Evolutionary conservation across 2,329 filamentous ascomycete species (phyloP), one percentile per base, ranked within the genome.

Genomic region (Aspergillus uvarum): DNA sequence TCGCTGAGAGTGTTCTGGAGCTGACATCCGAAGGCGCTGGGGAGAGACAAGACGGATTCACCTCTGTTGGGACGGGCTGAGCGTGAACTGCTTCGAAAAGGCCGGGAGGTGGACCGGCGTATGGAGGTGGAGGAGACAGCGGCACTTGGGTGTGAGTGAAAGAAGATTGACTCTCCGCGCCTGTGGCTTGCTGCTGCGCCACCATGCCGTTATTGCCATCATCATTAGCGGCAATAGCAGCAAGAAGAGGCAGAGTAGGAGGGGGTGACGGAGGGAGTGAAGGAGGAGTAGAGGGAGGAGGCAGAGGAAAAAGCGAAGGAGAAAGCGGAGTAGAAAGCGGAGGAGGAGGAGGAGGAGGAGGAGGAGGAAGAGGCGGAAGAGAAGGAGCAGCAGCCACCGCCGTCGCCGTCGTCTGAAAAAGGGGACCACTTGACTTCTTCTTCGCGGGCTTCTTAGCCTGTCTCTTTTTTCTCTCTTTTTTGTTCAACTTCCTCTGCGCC

Each of bases 381-480:
- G 26, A 29, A 29, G 26, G 7, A 10, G 26, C 26, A 29, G 26
- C 26, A 29, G 26, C 26, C 7, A 8, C 26, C 26, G 7, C 26
- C 26, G 26, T 2, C 26, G 26, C 26, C 26, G 26, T 1, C 26
- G 3, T 29, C 26, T 47, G 51, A 47, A 56, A n/a, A 49, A 52
- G 19, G 38, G 47, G 55, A 22, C 51, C 52, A 42, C 31, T 50
- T 19, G 59, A 59, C 19, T 48, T 49, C 24, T n/a, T 44, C 21
- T 54, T 55, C 16, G 51, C 54, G 47, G 59, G 61, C 50, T 61
- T 55, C n/a, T 63, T 57, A 6, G 26, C 42, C 35, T 62, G 59
- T 47, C 61, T 59, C 38, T 56, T 56, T 32, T 61, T 62, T 35
- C 58, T 56, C 24, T 61, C 60, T 35, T 63, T 56, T 4, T 47